Percentiles rank a stretch among this genome's conserved stretches.
Conservation (phyloP, 1,284 basidiomycete genomes). For the Chondrostereum purpureum region DNA sequence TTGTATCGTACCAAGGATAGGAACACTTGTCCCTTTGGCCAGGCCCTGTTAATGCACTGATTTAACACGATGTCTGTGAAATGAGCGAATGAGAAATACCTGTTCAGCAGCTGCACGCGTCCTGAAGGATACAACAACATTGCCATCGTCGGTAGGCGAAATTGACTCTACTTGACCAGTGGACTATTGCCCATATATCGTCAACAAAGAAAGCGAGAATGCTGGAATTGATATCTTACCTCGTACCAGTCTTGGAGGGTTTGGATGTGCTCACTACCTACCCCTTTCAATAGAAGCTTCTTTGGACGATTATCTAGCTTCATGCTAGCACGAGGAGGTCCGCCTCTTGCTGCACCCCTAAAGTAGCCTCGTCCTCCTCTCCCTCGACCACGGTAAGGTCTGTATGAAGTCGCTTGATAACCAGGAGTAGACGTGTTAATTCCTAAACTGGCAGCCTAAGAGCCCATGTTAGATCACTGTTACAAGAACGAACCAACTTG, state of each 20-base stretch:
- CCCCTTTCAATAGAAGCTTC: slow-evolving; percentile 71
- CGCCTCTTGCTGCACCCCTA: slow-evolving; percentile 61
- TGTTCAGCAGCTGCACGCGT: slow-evolving; percentile 70
- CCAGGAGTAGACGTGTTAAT: slow-evolving; percentile 41
- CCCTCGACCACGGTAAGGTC: slow-evolving; percentile 69
- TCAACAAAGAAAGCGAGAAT: no score
- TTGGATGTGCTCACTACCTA: slow-evolving; percentile 46
- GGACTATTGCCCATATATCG: slow-evolving; percentile 38
- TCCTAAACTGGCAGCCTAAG: slow-evolving; percentile 74
- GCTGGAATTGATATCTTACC: slow-evolving; percentile 34
- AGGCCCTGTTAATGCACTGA: slow-evolving; percentile 41
- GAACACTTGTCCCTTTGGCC: slow-evolving; percentile 58
- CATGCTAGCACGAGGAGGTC: slow-evolving; percentile 62
- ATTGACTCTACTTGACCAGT: slow-evolving; percentile 63
- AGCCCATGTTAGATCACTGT: no score
- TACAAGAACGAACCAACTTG: slow-evolving; percentile 8
- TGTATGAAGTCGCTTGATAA: slow-evolving; percentile 39
- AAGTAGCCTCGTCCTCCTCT: slow-evolving; percentile 56
- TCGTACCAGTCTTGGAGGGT: slow-evolving; percentile 80
- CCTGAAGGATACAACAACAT: slow-evolving; percentile 60
- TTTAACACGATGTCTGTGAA: slow-evolving; percentile 11
- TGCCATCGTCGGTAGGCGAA: slow-evolving; percentile 44
- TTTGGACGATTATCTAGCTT: slow-evolving; percentile 89
- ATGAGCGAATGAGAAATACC: slow-evolving; percentile 29
- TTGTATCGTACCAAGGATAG: slow-evolving; percentile 56